These are phyloP conservation scores for Ogataea populi-albae DNA, from an alignment of 805 yeast genomes.

Conservation along the genomic window DNA sequence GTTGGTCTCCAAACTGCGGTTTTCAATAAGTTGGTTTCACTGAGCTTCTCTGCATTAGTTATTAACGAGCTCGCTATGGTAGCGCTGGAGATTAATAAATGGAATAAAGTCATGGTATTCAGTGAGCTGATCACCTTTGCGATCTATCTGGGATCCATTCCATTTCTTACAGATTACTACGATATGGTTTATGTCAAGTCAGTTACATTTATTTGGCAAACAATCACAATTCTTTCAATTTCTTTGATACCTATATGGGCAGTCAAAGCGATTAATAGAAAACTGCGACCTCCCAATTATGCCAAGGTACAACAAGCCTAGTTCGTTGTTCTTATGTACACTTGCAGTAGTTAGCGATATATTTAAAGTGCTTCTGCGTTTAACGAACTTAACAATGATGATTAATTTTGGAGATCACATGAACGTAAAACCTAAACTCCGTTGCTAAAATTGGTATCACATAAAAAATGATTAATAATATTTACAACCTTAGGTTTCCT, in stretches of 20 bases:
- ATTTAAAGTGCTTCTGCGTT: too few species aligned
- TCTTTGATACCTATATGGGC: slow-evolving; percentile 90
- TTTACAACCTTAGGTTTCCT: too few species aligned
- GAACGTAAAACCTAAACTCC: too few species aligned
- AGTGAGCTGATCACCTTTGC: slow-evolving; percentile 69
- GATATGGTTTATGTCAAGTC: slow-evolving; percentile 62
- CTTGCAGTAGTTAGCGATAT: too few species aligned
- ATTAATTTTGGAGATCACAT: too few species aligned
- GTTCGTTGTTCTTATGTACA: neutral
- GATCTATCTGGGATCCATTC: slow-evolving; percentile 70
- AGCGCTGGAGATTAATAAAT: slow-evolving; percentile 85
- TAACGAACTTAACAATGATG: too few species aligned
- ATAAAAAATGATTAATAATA: neutral
- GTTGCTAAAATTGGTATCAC: neutral
- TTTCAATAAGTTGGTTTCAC: slow-evolving; percentile 77
- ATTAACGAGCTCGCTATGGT: slow-evolving; percentile 92
- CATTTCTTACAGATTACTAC: slow-evolving; percentile 84
- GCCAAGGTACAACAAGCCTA: slow-evolving; percentile 89
- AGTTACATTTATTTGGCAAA: slow-evolving; percentile 66
- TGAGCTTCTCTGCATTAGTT: slow-evolving; percentile 76
- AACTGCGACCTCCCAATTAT: slow-evolving; percentile 87
- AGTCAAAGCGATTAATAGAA: slow-evolving; percentile 69
- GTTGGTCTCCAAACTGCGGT: slow-evolving; percentile 54
- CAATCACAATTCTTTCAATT: slow-evolving; percentile 56
- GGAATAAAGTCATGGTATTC: slow-evolving; percentile 76